A percentile compares a stretch with the other conserved stretches of the same genome.
Conservation (phyloP, 2,329 filamentous ascomycete species). For the Colletotrichum phormii region DNA sequence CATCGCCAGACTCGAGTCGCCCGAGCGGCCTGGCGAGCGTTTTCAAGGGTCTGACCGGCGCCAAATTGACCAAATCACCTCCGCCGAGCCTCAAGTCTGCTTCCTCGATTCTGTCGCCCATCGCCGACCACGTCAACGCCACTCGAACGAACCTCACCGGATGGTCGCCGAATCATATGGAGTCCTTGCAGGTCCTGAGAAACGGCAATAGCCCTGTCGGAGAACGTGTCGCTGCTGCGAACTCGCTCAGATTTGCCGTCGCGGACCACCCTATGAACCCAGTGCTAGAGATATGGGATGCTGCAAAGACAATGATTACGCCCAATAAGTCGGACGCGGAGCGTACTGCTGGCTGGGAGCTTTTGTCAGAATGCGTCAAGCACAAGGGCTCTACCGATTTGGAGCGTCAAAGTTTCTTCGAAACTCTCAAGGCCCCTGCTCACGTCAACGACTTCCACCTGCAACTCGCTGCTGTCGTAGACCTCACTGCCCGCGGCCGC, state of each 20-base stretch:
- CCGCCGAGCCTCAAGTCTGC: conserved; percentile 55
- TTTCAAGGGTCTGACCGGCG: conserved; percentile 71
- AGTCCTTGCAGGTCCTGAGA: conserved; percentile 66
- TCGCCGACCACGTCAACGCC: conserved; percentile 59
- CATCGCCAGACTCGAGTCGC: conserved; percentile 66
- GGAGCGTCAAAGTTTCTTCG: conserved; percentile 74
- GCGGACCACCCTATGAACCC: conserved; percentile 69
- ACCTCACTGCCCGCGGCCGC: conserved; percentile 71
- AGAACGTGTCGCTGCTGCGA: conserved; percentile 69
- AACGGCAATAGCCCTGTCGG: conserved; percentile 55
- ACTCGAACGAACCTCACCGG: conserved; percentile 53
- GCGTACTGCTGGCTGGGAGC: conserved; percentile 72
- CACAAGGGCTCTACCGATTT: conserved; percentile 72
- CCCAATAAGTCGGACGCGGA: conserved; percentile 63
- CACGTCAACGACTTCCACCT: conserved; percentile 73
- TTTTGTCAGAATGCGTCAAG: conserved; percentile 74
- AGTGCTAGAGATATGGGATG: conserved; percentile 73
- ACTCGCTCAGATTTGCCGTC: conserved; percentile 66
- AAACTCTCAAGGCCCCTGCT: conserved; percentile 67
- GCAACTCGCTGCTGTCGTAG: conserved; percentile 72
- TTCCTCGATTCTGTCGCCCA: conserved; percentile 49
- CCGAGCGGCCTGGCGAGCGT: conserved; percentile 70
- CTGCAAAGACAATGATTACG: conserved; percentile 73
- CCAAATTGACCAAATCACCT: conserved; percentile 64
- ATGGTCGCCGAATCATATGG: conserved; percentile 64